A percentile compares a stretch with the other conserved stretches of the same genome.
phyloP scores from a whole-genome alignment of 768 basidiomycete species.

The Paxillus rubicundulus region DNA sequence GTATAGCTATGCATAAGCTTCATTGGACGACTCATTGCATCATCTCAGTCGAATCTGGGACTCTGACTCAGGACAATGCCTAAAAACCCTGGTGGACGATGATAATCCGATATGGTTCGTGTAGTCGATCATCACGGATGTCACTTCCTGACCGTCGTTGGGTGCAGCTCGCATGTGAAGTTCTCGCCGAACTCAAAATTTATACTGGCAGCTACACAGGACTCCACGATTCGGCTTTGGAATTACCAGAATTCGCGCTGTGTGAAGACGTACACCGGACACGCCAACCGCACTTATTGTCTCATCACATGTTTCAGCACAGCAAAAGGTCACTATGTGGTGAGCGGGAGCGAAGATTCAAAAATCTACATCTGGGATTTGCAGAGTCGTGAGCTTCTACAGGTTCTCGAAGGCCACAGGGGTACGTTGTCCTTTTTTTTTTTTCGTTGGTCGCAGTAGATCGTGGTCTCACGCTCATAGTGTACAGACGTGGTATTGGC shows the following conservation, averaged over 20 bases:
- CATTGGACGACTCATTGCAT: conserved; percentile 1
- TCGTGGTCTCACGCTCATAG: not conserved
- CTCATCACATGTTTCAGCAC: conserved; percentile 67
- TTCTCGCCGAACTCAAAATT: conserved; percentile 94
- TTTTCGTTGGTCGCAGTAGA: not conserved
- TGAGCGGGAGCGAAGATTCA: conserved; percentile 88
- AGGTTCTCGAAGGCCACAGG: conserved; percentile 76
- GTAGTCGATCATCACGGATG: not conserved
- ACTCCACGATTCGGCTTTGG: conserved; percentile 93
- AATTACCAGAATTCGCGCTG: conserved; percentile 88
- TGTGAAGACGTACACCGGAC: conserved; percentile 90
- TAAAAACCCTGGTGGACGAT: conserved; percentile 96
- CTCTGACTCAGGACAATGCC: conserved; percentile 92
- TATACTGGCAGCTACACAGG: conserved; percentile 88
- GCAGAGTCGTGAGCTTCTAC: conserved; percentile 73
- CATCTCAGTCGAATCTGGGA: conserved; percentile 92
- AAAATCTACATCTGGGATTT: conserved; percentile 91
- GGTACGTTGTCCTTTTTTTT: conserved; percentile 42
- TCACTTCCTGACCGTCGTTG: conserved; percentile 7
- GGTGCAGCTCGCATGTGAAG: conserved; percentile 71
- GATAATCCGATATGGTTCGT: conserved; percentile 88
- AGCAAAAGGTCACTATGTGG: conserved; percentile 60
- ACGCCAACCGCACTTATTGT: conserved; percentile 83
- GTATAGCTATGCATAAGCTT: conserved; percentile 23
- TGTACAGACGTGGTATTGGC: conserved; percentile 64